Conservation (phyloP, 805 yeast species). For the Blastobotrys muscicola region DNA sequence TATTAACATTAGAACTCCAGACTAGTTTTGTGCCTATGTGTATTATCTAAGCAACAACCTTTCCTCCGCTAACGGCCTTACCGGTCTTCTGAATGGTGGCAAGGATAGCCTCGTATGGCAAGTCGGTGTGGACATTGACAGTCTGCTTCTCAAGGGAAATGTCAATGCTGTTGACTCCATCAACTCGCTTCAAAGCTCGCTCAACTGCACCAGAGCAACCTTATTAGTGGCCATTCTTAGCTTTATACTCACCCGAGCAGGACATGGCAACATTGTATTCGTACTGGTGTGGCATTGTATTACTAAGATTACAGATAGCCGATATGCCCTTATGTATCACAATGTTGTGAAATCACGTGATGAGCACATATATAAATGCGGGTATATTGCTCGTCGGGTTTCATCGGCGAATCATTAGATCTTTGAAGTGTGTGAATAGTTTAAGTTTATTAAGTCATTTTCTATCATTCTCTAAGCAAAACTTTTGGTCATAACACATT, state of each 20-base stretch:
- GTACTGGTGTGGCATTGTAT: conserved; percentile 41
- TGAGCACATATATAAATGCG: too few species aligned
- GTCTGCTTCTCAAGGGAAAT: conserved; percentile 73
- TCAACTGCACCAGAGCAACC: conserved; percentile 85
- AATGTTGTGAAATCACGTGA: too few species aligned
- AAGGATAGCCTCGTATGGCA: conserved; percentile 70
- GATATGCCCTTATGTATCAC: too few species aligned
- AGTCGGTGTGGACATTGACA: conserved; percentile 62
- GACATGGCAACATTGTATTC: conserved; percentile 78
- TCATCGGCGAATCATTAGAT: too few species aligned
- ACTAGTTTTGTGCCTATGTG: too few species aligned
- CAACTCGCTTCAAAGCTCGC: conserved; percentile 58
- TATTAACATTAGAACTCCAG: not conserved
- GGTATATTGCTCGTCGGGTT: too few species aligned
- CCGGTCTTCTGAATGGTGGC: conserved; percentile 85
- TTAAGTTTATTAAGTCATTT: too few species aligned
- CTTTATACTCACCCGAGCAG: conserved; percentile 46
- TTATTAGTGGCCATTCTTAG: conserved; percentile 2
- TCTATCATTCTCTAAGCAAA: too few species aligned
- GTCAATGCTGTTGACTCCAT: conserved; percentile 65
- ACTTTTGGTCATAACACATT: too few species aligned
- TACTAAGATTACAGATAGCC: too few species aligned
- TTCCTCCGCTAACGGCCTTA: conserved; percentile 65
- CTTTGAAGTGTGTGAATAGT: too few species aligned
- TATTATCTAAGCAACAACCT: conserved; percentile 37